These are phyloP conservation scores for Schwanniomyces pseudopolymorphus DNA, from an alignment of 805 yeast genomes.

Conservation along the genomic window DNA sequence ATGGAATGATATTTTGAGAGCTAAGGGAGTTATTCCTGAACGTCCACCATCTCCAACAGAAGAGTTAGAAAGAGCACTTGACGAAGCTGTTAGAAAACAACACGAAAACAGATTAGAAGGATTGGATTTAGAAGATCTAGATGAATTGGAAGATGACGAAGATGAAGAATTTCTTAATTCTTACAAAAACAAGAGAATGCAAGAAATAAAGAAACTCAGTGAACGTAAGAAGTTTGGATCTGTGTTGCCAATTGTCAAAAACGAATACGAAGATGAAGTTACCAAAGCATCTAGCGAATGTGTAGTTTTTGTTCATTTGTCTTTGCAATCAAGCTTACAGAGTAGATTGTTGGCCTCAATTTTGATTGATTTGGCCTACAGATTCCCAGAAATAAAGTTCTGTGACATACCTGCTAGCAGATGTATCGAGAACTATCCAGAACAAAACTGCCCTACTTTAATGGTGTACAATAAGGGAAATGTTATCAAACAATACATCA, in stretches of 20 bases:
- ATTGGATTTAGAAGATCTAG: conserved; percentile 77
- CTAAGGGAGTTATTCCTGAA: conserved; percentile 89
- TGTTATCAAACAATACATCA: conserved; percentile 77
- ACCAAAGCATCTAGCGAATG: conserved; percentile 70
- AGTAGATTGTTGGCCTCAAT: conserved; percentile 67
- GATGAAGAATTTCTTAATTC: conserved; percentile 83
- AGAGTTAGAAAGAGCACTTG: conserved; percentile 82
- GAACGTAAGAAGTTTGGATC: conserved; percentile 66
- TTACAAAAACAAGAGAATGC: conserved; percentile 75
- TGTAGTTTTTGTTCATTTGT: conserved; percentile 78
- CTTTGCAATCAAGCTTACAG: conserved; percentile 67
- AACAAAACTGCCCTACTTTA: conserved; percentile 85
- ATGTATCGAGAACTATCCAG: conserved; percentile 92
- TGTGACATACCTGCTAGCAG: conserved; percentile 89
- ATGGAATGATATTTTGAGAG: conserved; percentile 94
- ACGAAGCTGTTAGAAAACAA: conserved; percentile 75
- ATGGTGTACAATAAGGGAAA: conserved; percentile 77
- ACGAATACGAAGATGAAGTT: conserved; percentile 83
- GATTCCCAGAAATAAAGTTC: conserved; percentile 80
- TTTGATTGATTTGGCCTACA: conserved; percentile 57
- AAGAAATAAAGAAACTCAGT: conserved; percentile 65
- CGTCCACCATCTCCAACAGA: conserved; percentile 86
- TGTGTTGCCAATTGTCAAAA: conserved; percentile 76
- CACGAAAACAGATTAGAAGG: conserved; percentile 81
- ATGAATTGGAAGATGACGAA: conserved; percentile 87